These are phyloP conservation scores for Yarrowia yakushimensis DNA, from an alignment of 805 yeast genomes.

Conservation along the genomic window DNA sequence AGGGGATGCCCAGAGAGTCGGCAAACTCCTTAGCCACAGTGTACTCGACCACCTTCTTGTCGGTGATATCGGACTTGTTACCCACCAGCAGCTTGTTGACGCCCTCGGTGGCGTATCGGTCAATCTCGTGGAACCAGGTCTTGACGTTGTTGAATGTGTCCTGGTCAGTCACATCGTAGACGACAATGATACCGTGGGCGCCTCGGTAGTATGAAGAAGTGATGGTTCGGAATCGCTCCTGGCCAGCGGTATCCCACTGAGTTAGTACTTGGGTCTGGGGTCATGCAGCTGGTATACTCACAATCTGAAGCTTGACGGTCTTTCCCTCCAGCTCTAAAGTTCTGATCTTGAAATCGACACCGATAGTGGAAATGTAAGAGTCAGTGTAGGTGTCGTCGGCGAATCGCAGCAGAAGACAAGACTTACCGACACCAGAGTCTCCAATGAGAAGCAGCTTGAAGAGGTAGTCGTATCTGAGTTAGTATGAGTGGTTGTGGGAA, in stretches of 20 bases:
- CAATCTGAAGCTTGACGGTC: conserved; percentile 90
- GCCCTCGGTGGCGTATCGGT: conserved; percentile 96
- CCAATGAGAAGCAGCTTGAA: conserved; percentile 94
- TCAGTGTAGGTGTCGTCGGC: conserved; percentile 97
- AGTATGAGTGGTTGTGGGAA: no score
- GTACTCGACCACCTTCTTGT: conserved; percentile 92
- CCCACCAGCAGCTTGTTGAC: conserved; percentile 95
- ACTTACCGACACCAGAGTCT: conserved; percentile 98
- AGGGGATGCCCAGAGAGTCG: conserved; percentile 89
- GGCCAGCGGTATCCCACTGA: conserved; percentile 97
- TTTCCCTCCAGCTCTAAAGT: conserved; percentile 86
- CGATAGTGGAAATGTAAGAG: conserved; percentile 95
- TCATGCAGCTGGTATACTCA: conserved; percentile 23
- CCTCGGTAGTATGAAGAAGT: conserved; percentile 98
- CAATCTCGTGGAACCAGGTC: conserved; percentile 98
- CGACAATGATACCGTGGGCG: conserved; percentile 97
- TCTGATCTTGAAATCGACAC: conserved; percentile 81
- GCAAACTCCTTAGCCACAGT: conserved; percentile 97
- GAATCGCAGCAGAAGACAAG: conserved; percentile 89
- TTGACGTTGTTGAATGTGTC: conserved; percentile 83
- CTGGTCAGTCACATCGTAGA: conserved; percentile 96
- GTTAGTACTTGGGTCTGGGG: neutral
- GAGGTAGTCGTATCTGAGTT: conserved; percentile 85
- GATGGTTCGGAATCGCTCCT: conserved; percentile 96
- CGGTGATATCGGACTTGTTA: conserved; percentile 90